Base-by-base conservation (phyloP, 805 yeast species). In the Metschnikowia henanensis region DNA sequence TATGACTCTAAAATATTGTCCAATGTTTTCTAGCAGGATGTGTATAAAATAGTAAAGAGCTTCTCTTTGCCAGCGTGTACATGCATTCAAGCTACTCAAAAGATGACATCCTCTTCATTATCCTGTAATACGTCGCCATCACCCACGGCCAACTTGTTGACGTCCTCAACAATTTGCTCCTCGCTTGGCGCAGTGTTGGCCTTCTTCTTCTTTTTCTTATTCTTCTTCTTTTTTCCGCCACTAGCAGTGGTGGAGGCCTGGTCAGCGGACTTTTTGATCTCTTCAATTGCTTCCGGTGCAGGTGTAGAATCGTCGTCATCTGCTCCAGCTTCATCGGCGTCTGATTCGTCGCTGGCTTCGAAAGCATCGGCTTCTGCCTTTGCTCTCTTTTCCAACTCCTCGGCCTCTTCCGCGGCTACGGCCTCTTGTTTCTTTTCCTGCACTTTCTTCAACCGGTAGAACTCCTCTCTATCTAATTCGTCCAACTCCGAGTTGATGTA, bases 401-500 rank as follows among this genome's bases (percentile, higher is more conserved):
- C 86, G 17, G 73, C 76, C 51, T 84, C 94, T 20, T 75, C 74
- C 18, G 75, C 77, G 3, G 87, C 90, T 17, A 76, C 77, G 41
- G 87, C 92, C 45, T 80, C 77, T 68, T 89, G 95, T 67, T 90
- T 90, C 83, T 88, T 89, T 61, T 87, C 95, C 66, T 90, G 96
- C 41, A 92, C 97, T 68, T 92, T 92, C 75, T 94, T 94, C 72
- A 92, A 80, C 59, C 99, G 78, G 72, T 91, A 94, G 63, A 92
- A 92, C 70, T 92, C 99, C 71, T 92, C 99, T 78, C 99, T 86
- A 65, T 94, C 98, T 65, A 94, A 78, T 71, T 92, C 99, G 68
- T 94, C 99, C 62, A 92, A 79, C 68, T 92, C 99, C 26, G 96
- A 87, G 66, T 90, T 91, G 74, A 92, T 92, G 70, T 92, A 81